phyloP scores from a whole-genome alignment of 768 basidiomycete genomes.

The Phylloporus sp. region DNA sequence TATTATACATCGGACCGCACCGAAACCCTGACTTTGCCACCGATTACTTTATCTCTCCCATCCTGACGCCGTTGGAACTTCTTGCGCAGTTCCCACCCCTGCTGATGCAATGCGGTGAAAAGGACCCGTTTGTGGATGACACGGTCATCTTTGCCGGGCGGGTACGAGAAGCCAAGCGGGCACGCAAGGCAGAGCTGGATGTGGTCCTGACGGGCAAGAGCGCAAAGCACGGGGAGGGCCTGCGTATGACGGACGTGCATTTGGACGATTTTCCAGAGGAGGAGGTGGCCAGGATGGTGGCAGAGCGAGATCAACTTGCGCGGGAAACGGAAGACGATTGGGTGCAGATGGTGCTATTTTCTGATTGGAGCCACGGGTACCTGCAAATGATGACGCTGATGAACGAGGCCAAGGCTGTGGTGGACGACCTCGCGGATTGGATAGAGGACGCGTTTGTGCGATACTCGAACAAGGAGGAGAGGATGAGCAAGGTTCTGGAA shows the following conservation, averaged over 20 bases:
- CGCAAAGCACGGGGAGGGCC: constrained; percentile 54
- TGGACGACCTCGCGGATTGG: constrained; percentile 86
- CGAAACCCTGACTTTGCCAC: constrained; percentile 91
- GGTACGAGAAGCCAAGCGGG: constrained; percentile 90
- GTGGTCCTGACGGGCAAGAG: constrained; percentile 55
- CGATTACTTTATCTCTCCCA: constrained; percentile 95
- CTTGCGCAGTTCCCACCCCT: constrained; percentile 93
- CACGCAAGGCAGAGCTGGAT: constrained; percentile 70
- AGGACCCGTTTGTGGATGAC: constrained; percentile 94
- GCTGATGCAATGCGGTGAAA: constrained; percentile 93
- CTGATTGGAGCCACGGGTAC: constrained; percentile 97
- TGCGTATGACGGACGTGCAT: constrained; percentile 55
- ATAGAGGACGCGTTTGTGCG: constrained; percentile 70
- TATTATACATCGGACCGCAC: constrained; percentile 91
- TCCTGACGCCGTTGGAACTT: constrained; percentile 76
- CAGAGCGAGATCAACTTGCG: constrained; percentile 56
- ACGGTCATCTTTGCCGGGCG: constrained; percentile 95
- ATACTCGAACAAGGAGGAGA: constrained; percentile 27
- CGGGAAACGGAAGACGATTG: constrained; percentile 85
- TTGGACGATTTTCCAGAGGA: constrained; percentile 23
- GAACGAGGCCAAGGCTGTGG: constrained; percentile 71
- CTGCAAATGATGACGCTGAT: constrained; percentile 91
- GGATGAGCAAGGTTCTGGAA: constrained; percentile 17
- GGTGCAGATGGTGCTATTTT: constrained; percentile 90
- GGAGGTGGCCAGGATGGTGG: constrained; percentile 40